Conservation (phyloP, 768 basidiomycete genomes). For the Podaxis sp. region DNA sequence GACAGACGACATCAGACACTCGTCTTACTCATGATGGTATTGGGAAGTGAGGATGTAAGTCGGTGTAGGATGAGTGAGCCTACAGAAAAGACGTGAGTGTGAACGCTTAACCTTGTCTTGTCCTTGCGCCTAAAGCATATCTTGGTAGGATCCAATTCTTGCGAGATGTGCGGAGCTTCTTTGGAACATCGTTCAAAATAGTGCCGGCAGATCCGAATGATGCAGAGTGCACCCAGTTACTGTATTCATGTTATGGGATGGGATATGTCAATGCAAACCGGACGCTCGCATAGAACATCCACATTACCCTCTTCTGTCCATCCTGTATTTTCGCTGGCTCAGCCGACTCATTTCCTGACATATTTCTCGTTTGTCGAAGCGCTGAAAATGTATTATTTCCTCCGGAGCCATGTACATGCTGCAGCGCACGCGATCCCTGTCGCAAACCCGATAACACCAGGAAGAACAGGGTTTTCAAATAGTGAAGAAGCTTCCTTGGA, state of each 20-base stretch:
- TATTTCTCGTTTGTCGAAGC: background rate
- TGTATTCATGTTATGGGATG: constrained; percentile 90
- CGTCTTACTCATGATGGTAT: constrained; percentile 85
- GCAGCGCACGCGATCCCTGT: background rate
- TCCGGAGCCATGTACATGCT: constrained; percentile 4
- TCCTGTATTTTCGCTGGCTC: background rate
- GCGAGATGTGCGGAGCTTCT: constrained; percentile 76
- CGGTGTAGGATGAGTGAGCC: constrained; percentile 85
- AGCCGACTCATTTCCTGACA: background rate
- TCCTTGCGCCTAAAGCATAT: background rate
- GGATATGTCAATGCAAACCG: constrained; percentile 91
- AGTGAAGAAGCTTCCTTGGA: no score
- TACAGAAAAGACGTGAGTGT: constrained; percentile 76
- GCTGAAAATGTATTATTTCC: background rate
- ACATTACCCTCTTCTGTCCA: background rate
- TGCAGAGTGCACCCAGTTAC: constrained; percentile 53
- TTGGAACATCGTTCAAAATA: constrained; percentile 94
- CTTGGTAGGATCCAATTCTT: constrained; percentile 82
- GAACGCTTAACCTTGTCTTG: background rate
- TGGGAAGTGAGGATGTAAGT: constrained; percentile 98
- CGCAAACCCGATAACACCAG: constrained; percentile 10
- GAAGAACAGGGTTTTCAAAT: background rate
- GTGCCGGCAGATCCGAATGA: constrained; percentile 56
- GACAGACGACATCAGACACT: constrained; percentile 88
- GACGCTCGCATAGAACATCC: constrained; percentile 54